Evolutionary conservation across 208 protist genomes (phyloP), one percentile per base, ranked within the genome.

Genomic region (Entamoeba histolytica): DNA sequence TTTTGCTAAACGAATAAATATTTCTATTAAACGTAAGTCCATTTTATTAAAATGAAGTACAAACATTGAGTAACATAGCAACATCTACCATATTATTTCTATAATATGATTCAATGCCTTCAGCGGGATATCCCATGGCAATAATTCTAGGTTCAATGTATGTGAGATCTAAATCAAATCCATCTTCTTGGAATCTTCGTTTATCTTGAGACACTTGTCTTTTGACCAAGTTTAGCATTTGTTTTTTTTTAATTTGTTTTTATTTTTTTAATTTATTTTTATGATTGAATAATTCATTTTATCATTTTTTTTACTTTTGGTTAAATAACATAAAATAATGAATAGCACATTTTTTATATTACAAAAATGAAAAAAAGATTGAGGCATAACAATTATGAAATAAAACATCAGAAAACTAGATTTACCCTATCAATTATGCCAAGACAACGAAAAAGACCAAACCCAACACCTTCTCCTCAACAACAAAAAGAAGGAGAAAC

Each of bases 41-140:
- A 4, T 0, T 47, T 87, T 87, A 35, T 12, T n/a, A 87, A 31
- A 87, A 35, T 31, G 14, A 28, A 87, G 3, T 19, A 87, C 61
- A 87, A 87, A 87, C 61, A 8, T 87, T 87, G 1, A 99, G 96
- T 93, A 98, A 98, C 92, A 94, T 5, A 47, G 61, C 94, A 91
- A 93, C 93, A 47, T 92, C 78, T 12, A 19, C 14, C 57, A 39
- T n/a, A 49, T 94, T 23, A 44, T 99, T 99, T 49, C 98, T 96
- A 95, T 98, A 99, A 28, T 98, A 94, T 35, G 95, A 94, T 94
- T 99, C 94, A 69, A 95, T 92, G 44, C 93, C 94, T 61, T 49
- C 52, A 49, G 95, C 92, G 12, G 96, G 96, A 93, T 95, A 97
- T 39, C 95, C 95, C 96, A 97, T 97, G 1, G 96, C 96, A 55